phyloP scores from a whole-genome alignment of 2,329 filamentous ascomycete genomes.

The Tolypocladium tundrense region DNA sequence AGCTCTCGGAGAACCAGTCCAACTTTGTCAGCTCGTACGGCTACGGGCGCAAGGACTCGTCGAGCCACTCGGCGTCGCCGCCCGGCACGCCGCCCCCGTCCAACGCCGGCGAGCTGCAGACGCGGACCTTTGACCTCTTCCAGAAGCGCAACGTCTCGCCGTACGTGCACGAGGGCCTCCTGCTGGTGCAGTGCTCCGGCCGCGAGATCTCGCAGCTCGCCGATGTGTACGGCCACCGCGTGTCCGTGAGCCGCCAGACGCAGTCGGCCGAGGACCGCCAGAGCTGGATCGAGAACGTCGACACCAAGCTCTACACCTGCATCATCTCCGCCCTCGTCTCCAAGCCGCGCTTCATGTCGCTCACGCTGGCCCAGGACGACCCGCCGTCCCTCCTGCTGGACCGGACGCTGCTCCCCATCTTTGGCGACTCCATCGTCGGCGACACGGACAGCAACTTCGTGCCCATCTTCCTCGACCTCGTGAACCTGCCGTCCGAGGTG shows the following conservation, averaged over 20 bases:
- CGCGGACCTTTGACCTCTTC: conserved; percentile 75
- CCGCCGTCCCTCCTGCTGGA: conserved; percentile 66
- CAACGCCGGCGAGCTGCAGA: conserved; percentile 68
- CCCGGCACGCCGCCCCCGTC: conserved; percentile 68
- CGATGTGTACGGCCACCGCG: conserved; percentile 25
- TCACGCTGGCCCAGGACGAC: conserved; percentile 64
- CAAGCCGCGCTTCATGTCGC: conserved; percentile 61
- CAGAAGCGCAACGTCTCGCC: conserved; percentile 66
- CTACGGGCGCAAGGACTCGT: conserved; percentile 18
- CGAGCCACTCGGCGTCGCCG: conserved; percentile 26
- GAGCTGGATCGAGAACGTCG: conserved; percentile 49
- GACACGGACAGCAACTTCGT: conserved; percentile 62
- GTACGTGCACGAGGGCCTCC: conserved; percentile 55
- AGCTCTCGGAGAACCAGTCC: conserved; percentile 64
- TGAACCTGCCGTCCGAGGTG: conserved; percentile 70
- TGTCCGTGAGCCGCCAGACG: conserved; percentile 24
- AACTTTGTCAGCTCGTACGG: conserved; percentile 50
- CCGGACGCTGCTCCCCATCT: conserved; percentile 52
- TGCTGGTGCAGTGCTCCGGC: conserved; percentile 75
- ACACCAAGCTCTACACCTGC: conserved; percentile 52
- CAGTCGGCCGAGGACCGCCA: conserved; percentile 19
- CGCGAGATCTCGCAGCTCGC: conserved; percentile 33
- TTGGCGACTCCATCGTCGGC: conserved; percentile 66
- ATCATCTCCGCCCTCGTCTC: conserved; percentile 50
- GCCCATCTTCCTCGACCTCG: conserved; percentile 82